Conservation (phyloP, 2,329 filamentous ascomycete genomes). For the Paecilomyces variotii region DNA sequence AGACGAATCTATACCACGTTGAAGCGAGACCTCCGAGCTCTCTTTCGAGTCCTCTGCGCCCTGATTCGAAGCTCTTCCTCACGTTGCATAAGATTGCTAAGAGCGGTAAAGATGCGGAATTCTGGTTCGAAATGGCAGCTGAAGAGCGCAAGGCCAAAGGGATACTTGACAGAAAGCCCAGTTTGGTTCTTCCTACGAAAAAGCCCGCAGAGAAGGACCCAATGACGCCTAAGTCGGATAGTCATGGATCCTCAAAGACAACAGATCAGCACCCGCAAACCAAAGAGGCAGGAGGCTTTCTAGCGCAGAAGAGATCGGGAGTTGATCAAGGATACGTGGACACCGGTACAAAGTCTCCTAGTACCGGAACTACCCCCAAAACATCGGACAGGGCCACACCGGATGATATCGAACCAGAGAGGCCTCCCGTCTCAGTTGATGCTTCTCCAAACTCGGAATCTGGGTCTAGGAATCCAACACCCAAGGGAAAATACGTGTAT, state of each 20-base stretch:
- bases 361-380: neutral
- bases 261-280: neutral
- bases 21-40: neutral
- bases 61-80: neutral
- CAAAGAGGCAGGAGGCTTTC: neutral
- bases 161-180: neutral
- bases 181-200: neutral
- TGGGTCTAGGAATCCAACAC: neutral
- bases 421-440: neutral
- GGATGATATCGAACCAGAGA: neutral
- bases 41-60: neutral
- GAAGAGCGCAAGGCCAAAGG: slow-evolving; percentile 1
- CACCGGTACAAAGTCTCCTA: neutral
- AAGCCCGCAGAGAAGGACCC: neutral
- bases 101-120: neutral
- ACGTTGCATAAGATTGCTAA: neutral
- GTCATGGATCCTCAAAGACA: neutral
- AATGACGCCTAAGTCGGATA: neutral
- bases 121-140: slow-evolving; percentile 3
- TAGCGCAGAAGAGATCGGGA: neutral
- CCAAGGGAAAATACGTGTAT: neutral
- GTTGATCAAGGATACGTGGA: neutral
- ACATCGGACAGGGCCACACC: neutral
- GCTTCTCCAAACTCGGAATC: neutral
- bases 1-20: slow-evolving; percentile 4